These are phyloP conservation scores for Parietaria judaica DNA, from an alignment of 306 rosid species.

Conservation along the genomic window DNA sequence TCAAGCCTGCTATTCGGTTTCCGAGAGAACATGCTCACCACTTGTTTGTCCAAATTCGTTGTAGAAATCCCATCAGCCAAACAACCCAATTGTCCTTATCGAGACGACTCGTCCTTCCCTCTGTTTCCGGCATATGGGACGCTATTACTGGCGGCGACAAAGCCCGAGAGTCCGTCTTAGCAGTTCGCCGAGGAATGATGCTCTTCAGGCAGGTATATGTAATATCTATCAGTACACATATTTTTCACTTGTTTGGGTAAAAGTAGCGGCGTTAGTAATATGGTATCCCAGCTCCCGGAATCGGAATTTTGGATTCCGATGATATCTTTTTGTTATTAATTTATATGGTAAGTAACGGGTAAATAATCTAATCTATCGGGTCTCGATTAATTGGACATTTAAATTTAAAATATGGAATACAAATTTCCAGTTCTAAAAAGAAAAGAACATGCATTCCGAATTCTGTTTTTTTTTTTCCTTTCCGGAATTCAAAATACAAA, in stretches of 20 bases:
- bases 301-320: too few species aligned
- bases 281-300: not conserved
- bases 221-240: too few species aligned
- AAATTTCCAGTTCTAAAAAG: too few species aligned
- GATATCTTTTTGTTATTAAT: too few species aligned
- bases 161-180: constrained; percentile 50
- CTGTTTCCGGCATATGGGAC: constrained; percentile 80
- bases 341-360: too few species aligned
- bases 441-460: too few species aligned
- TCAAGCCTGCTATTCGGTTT: constrained; percentile 8
- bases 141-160: constrained; percentile 64
- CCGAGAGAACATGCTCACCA: constrained; percentile 21
- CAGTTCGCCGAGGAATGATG: constrained; percentile 74
- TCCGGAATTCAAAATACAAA: too few species aligned
- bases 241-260: not conserved
- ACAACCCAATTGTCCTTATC: constrained; percentile 18
- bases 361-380: too few species aligned
- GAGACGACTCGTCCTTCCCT: constrained; percentile 57
- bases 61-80: constrained; percentile 13
- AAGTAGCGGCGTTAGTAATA: not conserved
- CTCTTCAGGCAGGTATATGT: constrained; percentile 81
- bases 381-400: too few species aligned
- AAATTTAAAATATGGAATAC: too few species aligned
- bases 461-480: not conserved
- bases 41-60: constrained; percentile 21